Base-by-base conservation (phyloP, 1,284 basidiomycete genomes). In the Lentinula novae-zelandiae region DNA sequence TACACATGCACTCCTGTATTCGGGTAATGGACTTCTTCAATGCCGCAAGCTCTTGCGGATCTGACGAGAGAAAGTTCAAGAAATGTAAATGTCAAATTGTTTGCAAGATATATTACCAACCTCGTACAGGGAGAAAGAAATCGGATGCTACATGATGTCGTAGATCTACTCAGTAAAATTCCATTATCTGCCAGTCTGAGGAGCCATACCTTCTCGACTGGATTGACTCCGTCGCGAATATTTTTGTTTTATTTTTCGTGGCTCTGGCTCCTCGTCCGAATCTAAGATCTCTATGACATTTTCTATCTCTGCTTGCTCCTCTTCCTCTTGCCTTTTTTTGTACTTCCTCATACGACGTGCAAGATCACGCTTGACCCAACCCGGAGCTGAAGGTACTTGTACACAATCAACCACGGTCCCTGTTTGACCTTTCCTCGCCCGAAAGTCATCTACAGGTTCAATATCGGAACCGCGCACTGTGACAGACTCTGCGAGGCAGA, bases 1-100 rank as follows among this genome's bases (percentile, higher is more conserved):
- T 75, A 71, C 88, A 91, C 12, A 67, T 10, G 31, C 49, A 71
- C 62, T 76, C 75, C 73, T 12, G 75, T 77, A 71, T 62, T 76
- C 75, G 74, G 10, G 75, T 77, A 62, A 74, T 79, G 60, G 83
- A 76, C 60, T 80, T 68, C 60, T 73, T 67, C 61, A 83, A 70
- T 42, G 76, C 75, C 49, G 75, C 69, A 61, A 68, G 72, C 65
- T 81, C 79, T 61, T 63, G 69, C 36, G 69, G 72, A 67, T 78
- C 80, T 82, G 69, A 60, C 60, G 36, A 44, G 17, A 15, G 20
- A 48, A 12, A 4, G 34, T 51, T 31, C 52, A 49, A 49, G 60
- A 63, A 4, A 49, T 39, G 34, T 20, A 63, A 27, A 49, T 39
- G 34, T 20, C 22, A 46, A 53, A 44, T 17, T 49, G 46, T 53